phyloP scores from a whole-genome alignment of 129 eudicot genomes.

The Artemisia argyi region DNA sequence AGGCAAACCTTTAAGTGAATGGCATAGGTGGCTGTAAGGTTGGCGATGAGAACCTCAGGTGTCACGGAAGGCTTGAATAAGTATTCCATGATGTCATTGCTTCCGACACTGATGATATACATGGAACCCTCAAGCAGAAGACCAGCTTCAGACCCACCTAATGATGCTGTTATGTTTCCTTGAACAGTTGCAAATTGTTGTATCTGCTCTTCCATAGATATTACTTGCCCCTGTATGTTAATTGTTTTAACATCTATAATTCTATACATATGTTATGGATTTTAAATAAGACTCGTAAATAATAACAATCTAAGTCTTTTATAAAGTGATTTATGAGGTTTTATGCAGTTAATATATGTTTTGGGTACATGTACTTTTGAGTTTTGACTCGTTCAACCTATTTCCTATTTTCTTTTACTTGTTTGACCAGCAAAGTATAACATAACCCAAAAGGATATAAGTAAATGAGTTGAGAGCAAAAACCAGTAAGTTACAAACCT shows the following conservation, averaged over 20 bases:
- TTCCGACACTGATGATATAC: slow-evolving; percentile 52
- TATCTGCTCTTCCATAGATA: slow-evolving; percentile 40
- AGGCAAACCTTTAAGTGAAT: slow-evolving; percentile 39
- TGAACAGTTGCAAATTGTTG: slow-evolving; percentile 43
- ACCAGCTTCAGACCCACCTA: slow-evolving; percentile 26
- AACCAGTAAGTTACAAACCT: neutral
- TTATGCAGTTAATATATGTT: no score
- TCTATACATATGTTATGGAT: no score
- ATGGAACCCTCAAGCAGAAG: slow-evolving; percentile 33
- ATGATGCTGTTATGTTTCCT: slow-evolving; percentile 39
- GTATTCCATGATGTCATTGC: slow-evolving; percentile 48
- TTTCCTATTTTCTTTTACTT: no score
- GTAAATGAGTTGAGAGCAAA: no score
- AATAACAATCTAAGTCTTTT: no score
- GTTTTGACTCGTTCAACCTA: no score
- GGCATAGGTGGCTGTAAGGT: slow-evolving; percentile 37
- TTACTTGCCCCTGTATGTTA: slow-evolving; percentile 29
- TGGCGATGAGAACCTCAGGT: slow-evolving; percentile 20
- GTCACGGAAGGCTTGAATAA: neutral
- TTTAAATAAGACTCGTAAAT: no score
- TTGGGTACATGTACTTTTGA: no score
- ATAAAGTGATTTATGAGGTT: no score
- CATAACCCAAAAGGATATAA: no score
- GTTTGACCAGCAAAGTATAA: no score
- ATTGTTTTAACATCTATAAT: no score